These are phyloP conservation scores for Alternaria ethzedia DNA, from an alignment of 2,329 filamentous ascomycete species.

Conservation along the genomic window DNA sequence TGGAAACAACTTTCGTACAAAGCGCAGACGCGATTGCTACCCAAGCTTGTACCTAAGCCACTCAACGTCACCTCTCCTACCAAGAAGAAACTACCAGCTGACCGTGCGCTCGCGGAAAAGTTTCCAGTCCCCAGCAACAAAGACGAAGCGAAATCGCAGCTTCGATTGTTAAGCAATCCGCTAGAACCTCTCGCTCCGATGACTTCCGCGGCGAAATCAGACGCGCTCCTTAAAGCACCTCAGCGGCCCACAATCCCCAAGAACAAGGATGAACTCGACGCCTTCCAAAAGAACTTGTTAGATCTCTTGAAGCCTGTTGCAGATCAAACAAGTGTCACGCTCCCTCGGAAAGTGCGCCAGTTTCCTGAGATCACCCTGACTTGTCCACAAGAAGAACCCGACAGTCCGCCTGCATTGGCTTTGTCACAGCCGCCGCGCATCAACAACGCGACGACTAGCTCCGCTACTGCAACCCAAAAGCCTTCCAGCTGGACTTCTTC, in stretches of 20 bases:
- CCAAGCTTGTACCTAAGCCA: neutral
- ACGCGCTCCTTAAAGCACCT: neutral
- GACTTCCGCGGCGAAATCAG: neutral
- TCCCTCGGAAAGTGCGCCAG: neutral
- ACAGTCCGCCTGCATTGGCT: neutral
- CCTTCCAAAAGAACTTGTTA: neutral
- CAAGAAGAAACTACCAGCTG: neutral
- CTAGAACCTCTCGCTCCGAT: neutral
- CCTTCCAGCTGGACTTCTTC: neutral
- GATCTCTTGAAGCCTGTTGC: neutral
- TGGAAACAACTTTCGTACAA: neutral
- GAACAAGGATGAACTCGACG: neutral
- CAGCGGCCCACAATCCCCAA: fast-evolving
- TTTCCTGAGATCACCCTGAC: neutral
- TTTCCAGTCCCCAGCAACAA: neutral
- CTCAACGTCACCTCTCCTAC: neutral
- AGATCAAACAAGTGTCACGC: neutral
- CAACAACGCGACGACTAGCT: neutral
- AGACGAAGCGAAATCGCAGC: neutral
- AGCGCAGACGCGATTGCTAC: neutral
- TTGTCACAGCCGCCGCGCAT: neutral
- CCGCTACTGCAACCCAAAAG: neutral
- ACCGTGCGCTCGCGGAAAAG: too few species aligned
- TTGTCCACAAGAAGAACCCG: neutral
- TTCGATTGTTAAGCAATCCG: neutral